These are phyloP conservation scores for Exophiala phaeomuriformis DNA, from an alignment of 2,329 filamentous ascomycete species.

Conservation along the genomic window DNA sequence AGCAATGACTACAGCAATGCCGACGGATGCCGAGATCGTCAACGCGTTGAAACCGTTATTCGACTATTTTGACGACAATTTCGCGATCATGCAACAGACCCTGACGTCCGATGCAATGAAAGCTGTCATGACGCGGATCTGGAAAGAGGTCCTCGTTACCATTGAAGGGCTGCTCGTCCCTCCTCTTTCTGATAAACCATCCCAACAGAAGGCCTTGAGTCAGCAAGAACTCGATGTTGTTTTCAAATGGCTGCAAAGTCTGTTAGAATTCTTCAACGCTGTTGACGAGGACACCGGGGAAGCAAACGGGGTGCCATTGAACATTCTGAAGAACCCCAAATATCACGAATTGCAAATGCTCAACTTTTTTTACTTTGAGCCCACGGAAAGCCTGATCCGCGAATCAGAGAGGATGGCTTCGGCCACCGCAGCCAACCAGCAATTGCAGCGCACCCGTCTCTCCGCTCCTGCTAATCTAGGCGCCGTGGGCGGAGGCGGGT, in stretches of 20 bases:
- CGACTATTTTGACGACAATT: constrained; percentile 95
- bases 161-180: constrained; percentile 87
- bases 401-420: constrained; percentile 96
- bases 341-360: constrained; percentile 94
- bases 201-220: constrained; percentile 70
- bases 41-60: constrained; percentile 78
- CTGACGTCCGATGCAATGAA: constrained; percentile 94
- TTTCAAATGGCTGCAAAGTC: constrained; percentile 83
- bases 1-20: constrained; percentile 41
- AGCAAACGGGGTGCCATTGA: constrained; percentile 78
- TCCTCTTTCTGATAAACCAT: constrained; percentile 89
- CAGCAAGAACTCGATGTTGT: constrained; percentile 90
- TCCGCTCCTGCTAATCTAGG: constrained; percentile 56
- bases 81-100: constrained; percentile 97
- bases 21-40: constrained; percentile 67
- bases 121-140: constrained; percentile 93
- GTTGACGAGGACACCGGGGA: constrained; percentile 76
- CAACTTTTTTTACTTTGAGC: constrained; percentile 98
- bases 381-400: constrained; percentile 81
- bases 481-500: constrained; percentile 40
- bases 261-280: constrained; percentile 93
- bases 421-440: constrained; percentile 71
- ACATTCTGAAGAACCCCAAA: constrained; percentile 92
- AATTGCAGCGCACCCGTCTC: constrained; percentile 58
- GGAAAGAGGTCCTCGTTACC: constrained; percentile 93